Evolutionary conservation across 192 early-diverging fungal genomes (phyloP), one percentile per base, ranked within the genome.

Genomic region (Coemansia sp.): DNA sequence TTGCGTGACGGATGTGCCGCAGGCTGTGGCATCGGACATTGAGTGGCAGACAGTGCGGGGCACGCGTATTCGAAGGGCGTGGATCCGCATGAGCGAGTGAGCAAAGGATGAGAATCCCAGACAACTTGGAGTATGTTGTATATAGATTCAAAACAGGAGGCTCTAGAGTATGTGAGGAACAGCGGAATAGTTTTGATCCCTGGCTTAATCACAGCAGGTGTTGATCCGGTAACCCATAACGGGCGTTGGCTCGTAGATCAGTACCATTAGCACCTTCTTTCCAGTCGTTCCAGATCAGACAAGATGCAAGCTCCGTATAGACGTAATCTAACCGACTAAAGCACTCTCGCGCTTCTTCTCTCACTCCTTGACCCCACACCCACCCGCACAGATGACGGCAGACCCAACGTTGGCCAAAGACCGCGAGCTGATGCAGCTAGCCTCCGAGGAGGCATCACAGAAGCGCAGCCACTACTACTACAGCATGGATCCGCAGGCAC

Each of bases 391-490:
- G n/a, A 50, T 18, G 21, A 18, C 38, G 4, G 1, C 16, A 5
- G 9, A 41, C 7, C 8, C 16, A 59, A 42, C 40, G 57, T 26
- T 32, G 57, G 3, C 15, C 2, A 38, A 13, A 4, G 57, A 59
- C 39, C 32, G 8, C 8, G 9, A 59, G 39, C 57, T 59, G 32
- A 32, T 26, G 38, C 38, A 59, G 57, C 57, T 9, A 13, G 57
- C 57, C 9, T 16, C 39, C 12, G 39, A n/a, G 37, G 57, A 59
- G 37, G 57, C 57, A 1, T 11, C 10, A 7, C 15, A 37, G 7
- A 81, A 81, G 61, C 52, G 69, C 18, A 81, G 79, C 68, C 63
- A 60, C 48, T 81, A 81, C 64, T 81, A 81, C 67, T 71, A 68
- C 26, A 73, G 70, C 16, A 73, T 66, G 12, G 61, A 48, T 3